Conservation (phyloP, 768 basidiomycete genomes). For the Suillus weaverae region DNA sequence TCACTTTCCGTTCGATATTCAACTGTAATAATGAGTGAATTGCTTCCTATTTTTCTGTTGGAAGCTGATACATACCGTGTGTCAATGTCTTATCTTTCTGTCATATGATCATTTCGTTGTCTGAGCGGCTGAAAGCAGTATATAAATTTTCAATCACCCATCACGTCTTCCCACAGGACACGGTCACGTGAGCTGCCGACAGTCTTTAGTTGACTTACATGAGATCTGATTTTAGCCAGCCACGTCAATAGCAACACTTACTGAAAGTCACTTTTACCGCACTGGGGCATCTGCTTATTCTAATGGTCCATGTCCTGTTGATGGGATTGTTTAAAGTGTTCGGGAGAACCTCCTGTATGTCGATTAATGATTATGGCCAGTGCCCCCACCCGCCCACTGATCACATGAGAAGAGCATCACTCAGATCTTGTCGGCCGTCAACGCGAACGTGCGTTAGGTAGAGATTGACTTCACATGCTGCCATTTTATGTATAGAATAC, state of each 20-base stretch:
- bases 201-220: background rate
- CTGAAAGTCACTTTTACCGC: background rate
- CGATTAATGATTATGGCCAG: background rate
- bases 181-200: background rate
- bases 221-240: background rate
- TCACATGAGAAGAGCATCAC: background rate
- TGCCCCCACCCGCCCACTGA: background rate
- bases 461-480: background rate
- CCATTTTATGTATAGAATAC: background rate
- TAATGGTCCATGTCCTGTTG: background rate
- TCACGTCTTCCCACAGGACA: background rate
- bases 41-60: background rate
- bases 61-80: background rate
- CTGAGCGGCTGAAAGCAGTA: background rate
- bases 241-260: background rate
- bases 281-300: background rate
- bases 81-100: background rate
- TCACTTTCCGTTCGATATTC: background rate
- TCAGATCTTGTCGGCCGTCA: background rate
- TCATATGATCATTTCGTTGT: background rate
- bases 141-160: too few relatives aligned
- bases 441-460: conserved; percentile 4
- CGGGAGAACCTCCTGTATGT: background rate
- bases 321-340: background rate
- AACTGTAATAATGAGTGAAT: background rate